Evolutionary conservation across 371 early-diverging fungal genomes (phyloP).

Genomic region (Smittium culicis): DNA sequence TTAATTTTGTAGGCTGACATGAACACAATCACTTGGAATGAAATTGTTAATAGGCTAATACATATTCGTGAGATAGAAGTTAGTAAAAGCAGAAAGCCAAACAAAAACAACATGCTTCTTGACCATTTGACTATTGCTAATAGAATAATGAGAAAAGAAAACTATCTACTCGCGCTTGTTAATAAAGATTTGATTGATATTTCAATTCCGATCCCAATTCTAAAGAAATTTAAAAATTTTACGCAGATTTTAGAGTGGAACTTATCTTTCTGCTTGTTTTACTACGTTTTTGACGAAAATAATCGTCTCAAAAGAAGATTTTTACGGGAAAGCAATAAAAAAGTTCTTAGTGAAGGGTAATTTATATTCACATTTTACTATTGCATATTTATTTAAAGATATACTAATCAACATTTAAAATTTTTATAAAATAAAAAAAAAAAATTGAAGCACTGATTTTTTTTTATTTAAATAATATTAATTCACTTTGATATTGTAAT

Average conservation of each 20-base stretch:
- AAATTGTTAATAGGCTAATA: conserved; percentile 53
- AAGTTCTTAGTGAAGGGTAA: conserved; percentile 42
- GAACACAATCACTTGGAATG: conserved; percentile 62
- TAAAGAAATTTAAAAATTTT: conserved; percentile 38
- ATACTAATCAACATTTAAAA: too few relatives aligned
- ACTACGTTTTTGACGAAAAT: conserved; percentile 70
- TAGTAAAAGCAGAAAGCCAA: conserved; percentile 31
- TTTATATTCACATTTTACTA: too few relatives aligned
- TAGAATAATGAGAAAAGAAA: conserved; percentile 92
- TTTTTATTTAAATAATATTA: not conserved
- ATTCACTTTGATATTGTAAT: not conserved
- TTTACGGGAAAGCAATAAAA: conserved; percentile 45
- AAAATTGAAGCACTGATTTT: not conserved
- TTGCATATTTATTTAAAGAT: too few relatives aligned
- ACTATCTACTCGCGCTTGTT: conserved; percentile 88
- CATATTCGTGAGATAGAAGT: conserved; percentile 54
- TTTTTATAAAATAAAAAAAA: too few relatives aligned
- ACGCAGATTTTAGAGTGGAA: conserved; percentile 90
- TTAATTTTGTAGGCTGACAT: conserved; percentile 35
- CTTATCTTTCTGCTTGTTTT: conserved; percentile 63
- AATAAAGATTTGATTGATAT: conserved; percentile 80
- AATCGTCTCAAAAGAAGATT: conserved; percentile 71
- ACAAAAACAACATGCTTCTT: conserved; percentile 32
- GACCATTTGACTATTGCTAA: conserved; percentile 79
- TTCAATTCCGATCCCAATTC: conserved; percentile 43